Conservation (phyloP, 129 eudicot genomes). For the Saussurea involucrata region DNA sequence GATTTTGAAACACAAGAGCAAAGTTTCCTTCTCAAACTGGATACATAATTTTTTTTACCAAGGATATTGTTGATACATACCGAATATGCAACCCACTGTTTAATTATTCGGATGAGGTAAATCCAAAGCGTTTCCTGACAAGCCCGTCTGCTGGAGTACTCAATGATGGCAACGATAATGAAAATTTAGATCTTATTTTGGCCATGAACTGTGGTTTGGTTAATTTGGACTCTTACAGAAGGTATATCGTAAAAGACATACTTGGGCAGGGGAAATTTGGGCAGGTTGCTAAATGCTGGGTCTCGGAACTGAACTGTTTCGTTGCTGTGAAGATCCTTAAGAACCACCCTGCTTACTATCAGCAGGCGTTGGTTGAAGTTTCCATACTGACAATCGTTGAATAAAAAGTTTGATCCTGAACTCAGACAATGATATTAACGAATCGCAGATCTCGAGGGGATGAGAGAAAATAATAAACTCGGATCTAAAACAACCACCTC, state of each 20-base stretch:
- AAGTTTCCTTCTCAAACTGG: no score
- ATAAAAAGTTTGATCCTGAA: no score
- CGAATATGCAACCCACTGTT: constrained; percentile 83
- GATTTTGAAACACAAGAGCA: no score
- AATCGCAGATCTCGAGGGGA: no score
- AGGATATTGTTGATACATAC: constrained; percentile 82
- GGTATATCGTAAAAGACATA: constrained; percentile 77
- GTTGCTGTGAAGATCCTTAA: constrained; percentile 88
- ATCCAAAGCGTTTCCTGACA: constrained; percentile 86
- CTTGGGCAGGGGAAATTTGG: constrained; percentile 99
- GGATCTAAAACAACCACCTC: no score
- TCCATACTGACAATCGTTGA: constrained; percentile 76
- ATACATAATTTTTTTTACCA: no score
- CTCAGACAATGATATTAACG: no score
- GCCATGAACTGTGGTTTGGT: constrained; percentile 54
- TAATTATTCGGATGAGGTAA: constrained; percentile 62
- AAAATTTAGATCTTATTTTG: constrained; percentile 87
- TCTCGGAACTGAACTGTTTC: constrained; percentile 32
- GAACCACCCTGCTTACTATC: constrained; percentile 93
- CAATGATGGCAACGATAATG: constrained; percentile 93
- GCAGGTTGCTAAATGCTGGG: constrained; percentile 61
- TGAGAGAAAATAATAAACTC: no score
- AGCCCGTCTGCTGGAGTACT: constrained; percentile 84
- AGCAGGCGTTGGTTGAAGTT: constrained; percentile 97
- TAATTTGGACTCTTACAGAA: constrained; percentile 60